These are phyloP conservation scores for Cryphonectria japonica DNA, from an alignment of 2,329 filamentous ascomycete species.

Conservation along the genomic window DNA sequence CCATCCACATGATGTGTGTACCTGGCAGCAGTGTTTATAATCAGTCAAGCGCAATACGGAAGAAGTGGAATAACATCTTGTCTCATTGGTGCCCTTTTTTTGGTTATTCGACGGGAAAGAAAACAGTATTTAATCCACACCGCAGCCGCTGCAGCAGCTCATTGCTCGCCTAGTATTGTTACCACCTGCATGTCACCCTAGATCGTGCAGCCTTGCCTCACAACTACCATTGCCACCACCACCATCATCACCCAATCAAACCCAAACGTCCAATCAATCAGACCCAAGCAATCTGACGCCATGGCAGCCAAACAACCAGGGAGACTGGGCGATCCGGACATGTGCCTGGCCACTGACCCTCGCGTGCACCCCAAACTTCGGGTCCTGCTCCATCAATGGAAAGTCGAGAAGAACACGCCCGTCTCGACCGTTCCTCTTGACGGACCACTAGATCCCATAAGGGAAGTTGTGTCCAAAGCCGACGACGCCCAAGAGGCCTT, in stretches of 20 bases:
- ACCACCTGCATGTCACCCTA: too few relatives aligned
- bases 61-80: too few relatives aligned
- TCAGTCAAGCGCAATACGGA: too few relatives aligned
- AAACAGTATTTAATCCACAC: too few relatives aligned
- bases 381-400: not conserved
- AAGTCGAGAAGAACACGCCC: not conserved
- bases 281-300: not conserved
- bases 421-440: not conserved
- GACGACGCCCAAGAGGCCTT: not conserved
- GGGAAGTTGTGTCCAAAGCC: not conserved
- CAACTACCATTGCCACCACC: not conserved
- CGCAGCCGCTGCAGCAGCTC: too few relatives aligned
- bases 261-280: not conserved
- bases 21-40: too few relatives aligned
- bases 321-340: constrained; percentile 6
- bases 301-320: constrained; percentile 1
- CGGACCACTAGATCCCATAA: not conserved
- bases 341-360: constrained; percentile 9
- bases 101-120: too few relatives aligned
- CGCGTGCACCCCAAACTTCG: constrained; percentile 9
- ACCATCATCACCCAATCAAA: not conserved
- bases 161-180: too few relatives aligned
- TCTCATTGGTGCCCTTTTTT: too few relatives aligned
- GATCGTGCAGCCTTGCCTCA: too few relatives aligned
- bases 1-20: too few relatives aligned